Percentiles rank a stretch among this genome's conserved stretches.
These are phyloP conservation scores for Citrus reticulata DNA, from an alignment of 345 rosid species.

Conservation along the genomic window DNA sequence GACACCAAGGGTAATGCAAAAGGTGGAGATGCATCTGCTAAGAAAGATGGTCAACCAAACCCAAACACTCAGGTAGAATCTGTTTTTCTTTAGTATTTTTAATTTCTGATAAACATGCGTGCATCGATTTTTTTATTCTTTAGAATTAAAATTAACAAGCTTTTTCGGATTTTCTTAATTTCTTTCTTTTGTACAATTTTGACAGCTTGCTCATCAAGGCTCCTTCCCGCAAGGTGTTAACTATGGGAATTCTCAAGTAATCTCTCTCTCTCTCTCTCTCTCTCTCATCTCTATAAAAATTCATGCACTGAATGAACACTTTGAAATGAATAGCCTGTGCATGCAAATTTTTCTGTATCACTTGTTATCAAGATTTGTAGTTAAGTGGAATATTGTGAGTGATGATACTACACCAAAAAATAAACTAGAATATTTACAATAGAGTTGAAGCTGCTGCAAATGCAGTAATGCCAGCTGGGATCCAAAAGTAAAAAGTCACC, in stretches of 20 bases:
- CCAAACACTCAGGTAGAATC: slow-evolving; percentile 52
- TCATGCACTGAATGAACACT: neutral
- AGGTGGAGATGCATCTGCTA: slow-evolving; percentile 62
- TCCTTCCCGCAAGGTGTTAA: slow-evolving; percentile 45
- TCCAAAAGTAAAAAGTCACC: neutral
- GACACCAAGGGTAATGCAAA: slow-evolving; percentile 76
- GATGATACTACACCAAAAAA: neutral
- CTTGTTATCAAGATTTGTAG: neutral
- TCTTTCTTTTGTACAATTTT: slow-evolving; percentile 15
- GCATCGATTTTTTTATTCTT: neutral
- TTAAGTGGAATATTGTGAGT: neutral
- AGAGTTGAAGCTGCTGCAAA: neutral
- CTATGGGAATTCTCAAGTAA: slow-evolving; percentile 64
- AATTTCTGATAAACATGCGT: neutral
- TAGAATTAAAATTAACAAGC: neutral
- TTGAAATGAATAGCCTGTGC: neutral
- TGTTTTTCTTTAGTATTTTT: neutral
- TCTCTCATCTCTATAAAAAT: neutral
- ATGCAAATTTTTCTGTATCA: neutral
- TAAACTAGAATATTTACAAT: neutral
- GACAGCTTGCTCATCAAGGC: slow-evolving; percentile 62
- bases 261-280: slow-evolving; percentile 15
- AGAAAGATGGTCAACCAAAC: slow-evolving; percentile 49
- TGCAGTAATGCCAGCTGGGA: neutral
- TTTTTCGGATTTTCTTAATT: neutral